A percentile compares a stretch with the other conserved stretches of the same genome.
Conservation (phyloP, 257 asterid genomes). For the Mentha longifolia region DNA sequence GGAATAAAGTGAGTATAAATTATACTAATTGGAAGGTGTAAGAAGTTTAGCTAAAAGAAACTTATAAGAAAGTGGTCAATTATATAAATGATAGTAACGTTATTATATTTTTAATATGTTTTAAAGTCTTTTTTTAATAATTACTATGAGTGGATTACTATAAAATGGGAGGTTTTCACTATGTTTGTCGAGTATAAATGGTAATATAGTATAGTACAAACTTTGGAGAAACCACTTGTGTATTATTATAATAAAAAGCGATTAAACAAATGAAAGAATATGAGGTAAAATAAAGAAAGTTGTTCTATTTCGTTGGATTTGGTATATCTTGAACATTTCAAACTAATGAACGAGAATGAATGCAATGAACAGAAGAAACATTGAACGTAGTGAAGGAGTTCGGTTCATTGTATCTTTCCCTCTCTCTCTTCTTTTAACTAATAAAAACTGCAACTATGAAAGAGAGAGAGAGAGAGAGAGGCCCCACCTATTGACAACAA, state of each 20-base stretch:
- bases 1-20: too few relatives aligned
- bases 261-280: neutral
- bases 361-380: constrained; percentile 51
- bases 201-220: neutral
- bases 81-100: neutral
- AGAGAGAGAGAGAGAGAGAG: constrained; percentile 12
- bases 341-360: constrained; percentile 16
- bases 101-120: too few relatives aligned
- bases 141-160: too few relatives aligned
- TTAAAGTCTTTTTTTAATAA: too few relatives aligned
- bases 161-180: too few relatives aligned
- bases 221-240: neutral
- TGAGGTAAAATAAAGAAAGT: neutral
- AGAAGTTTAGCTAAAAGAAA: neutral
- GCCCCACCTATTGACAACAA: constrained; percentile 52
- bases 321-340: constrained; percentile 32
- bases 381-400: constrained; percentile 52
- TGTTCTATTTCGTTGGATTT: constrained; percentile 38
- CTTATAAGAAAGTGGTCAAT: too few relatives aligned
- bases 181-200: neutral
- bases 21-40: too few relatives aligned
- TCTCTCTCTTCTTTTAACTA: constrained; percentile 21
- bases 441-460: neutral
- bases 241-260: neutral
- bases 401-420: constrained; percentile 69